Evolutionary conservation across 2,329 filamentous ascomycete genomes (phyloP).

Genomic region (Aureobasidium sp.): DNA sequence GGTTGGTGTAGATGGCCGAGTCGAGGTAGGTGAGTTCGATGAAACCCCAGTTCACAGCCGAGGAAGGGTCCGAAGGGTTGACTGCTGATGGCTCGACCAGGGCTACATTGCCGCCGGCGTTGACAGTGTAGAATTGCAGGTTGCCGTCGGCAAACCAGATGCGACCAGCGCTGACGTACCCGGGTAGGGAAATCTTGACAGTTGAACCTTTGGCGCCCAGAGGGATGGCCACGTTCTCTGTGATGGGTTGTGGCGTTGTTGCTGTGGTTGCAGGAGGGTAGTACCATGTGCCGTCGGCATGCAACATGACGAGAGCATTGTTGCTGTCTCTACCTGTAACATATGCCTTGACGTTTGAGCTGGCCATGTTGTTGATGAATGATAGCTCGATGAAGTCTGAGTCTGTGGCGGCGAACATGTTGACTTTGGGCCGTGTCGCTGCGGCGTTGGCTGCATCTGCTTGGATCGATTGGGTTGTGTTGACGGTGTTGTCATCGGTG

Average conservation of each 20-base stretch:
- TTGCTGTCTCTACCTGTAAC: slow-evolving; percentile 40
- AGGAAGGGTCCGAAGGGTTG: slow-evolving; percentile 34
- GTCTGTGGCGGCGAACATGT: slow-evolving; percentile 5
- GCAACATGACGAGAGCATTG: slow-evolving; percentile 39
- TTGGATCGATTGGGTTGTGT: slow-evolving; percentile 20
- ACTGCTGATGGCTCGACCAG: slow-evolving; percentile 46
- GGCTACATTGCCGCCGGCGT: slow-evolving; percentile 25
- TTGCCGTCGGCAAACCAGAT: slow-evolving; percentile 42
- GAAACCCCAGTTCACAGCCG: slow-evolving; percentile 38
- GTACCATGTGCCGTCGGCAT: slow-evolving; percentile 35
- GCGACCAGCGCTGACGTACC: slow-evolving; percentile 37
- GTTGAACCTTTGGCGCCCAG: slow-evolving; percentile 35
- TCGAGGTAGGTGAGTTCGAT: slow-evolving; percentile 42
- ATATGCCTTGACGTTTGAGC: slow-evolving; percentile 38
- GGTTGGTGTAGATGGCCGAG: slow-evolving; percentile 37
- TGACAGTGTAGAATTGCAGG: slow-evolving; percentile 40
- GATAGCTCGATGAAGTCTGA: slow-evolving; percentile 18
- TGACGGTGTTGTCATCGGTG: slow-evolving; percentile 24
- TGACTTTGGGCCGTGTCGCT: background rate
- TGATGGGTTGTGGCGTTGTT: slow-evolving; percentile 34
- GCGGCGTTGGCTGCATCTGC: background rate
- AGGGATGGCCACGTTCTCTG: slow-evolving; percentile 37
- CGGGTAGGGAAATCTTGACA: slow-evolving; percentile 36
- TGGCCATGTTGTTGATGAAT: slow-evolving; percentile 41
- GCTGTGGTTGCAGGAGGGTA: slow-evolving; percentile 37